Evolutionary conservation across 2,329 filamentous ascomycete species (phyloP).

Genomic region (Hymenoscyphus fraxineus): DNA sequence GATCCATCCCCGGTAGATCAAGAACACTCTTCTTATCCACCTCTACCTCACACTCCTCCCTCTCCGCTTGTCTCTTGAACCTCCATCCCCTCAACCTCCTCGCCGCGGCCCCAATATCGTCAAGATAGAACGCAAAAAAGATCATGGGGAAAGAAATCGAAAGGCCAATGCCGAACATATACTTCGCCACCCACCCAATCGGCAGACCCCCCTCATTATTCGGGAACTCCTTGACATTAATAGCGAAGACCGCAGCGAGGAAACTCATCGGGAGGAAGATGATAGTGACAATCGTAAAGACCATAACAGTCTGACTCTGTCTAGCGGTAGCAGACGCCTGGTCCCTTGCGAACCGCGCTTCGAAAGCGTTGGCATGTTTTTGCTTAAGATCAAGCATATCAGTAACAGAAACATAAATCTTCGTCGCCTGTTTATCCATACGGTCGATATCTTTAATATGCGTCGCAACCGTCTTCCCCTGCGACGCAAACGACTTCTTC

Average conservation of each 20-base stretch:
- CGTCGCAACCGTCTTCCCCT: slow-evolving; percentile 23
- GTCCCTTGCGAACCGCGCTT: slow-evolving; percentile 30
- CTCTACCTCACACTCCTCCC: background rate
- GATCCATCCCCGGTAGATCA: slow-evolving; percentile 20
- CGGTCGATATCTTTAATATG: slow-evolving; percentile 47
- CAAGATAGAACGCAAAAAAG: slow-evolving; percentile 24
- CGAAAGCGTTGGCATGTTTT: slow-evolving; percentile 32
- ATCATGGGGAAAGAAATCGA: slow-evolving; percentile 27
- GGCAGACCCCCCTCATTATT: slow-evolving; percentile 16
- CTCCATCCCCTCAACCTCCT: slow-evolving; percentile 6
- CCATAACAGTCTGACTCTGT: slow-evolving; percentile 34
- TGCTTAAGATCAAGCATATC: slow-evolving; percentile 50
- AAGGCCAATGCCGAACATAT: slow-evolving; percentile 30
- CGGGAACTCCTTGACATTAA: slow-evolving; percentile 28
- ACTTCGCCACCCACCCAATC: slow-evolving; percentile 27
- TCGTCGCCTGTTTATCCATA: slow-evolving; percentile 77
- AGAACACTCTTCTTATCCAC: slow-evolving; percentile 3
- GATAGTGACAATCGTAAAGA: slow-evolving; percentile 36
- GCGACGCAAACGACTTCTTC: slow-evolving; percentile 25
- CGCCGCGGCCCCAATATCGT: slow-evolving; percentile 23
- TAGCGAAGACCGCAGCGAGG: slow-evolving; percentile 29
- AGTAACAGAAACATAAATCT: slow-evolving; percentile 66
- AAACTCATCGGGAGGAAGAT: slow-evolving; percentile 33
- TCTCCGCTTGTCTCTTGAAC: background rate
- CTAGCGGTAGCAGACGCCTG: slow-evolving; percentile 27